phyloP scores from a whole-genome alignment of 495 filamentous ascomycete species.

The Lichenothelia convexa region DNA sequence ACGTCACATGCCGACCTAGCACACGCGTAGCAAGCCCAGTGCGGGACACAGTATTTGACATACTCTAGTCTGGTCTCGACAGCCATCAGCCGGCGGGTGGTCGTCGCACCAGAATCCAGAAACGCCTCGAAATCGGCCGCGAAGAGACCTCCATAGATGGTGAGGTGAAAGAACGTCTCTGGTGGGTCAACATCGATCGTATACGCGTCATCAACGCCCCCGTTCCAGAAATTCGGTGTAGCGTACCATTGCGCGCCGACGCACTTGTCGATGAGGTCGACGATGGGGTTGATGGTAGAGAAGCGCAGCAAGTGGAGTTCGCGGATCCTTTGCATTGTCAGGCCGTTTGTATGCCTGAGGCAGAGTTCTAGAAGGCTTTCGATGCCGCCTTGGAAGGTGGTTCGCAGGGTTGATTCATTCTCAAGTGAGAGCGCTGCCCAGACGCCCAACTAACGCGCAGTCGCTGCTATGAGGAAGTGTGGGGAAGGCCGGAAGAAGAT shows the following conservation, averaged over 20 bases:
- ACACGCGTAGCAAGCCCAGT: conserved; percentile 5
- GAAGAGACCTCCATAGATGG: conserved; percentile 26
- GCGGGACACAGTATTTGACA: conserved; percentile 23
- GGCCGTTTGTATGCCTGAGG: too few species aligned
- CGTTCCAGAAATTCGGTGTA: conserved; percentile 19
- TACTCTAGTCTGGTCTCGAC: conserved; percentile 19
- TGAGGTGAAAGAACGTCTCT: conserved; percentile 16
- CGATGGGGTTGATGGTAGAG: too few species aligned
- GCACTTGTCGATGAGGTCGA: conserved; percentile 19
- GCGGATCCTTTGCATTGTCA: too few species aligned
- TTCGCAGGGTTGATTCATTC: too few species aligned
- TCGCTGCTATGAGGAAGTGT: too few species aligned
- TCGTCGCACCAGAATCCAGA: conserved; percentile 5
- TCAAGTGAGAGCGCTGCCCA: too few species aligned
- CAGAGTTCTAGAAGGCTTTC: too few species aligned
- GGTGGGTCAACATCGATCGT: conserved; percentile 17
- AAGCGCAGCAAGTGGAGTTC: too few species aligned
- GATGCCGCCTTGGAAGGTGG: too few species aligned
- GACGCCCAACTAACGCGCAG: too few species aligned
- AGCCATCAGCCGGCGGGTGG: conserved; percentile 1
- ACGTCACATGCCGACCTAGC: too few species aligned
- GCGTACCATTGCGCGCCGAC: conserved; percentile 19
- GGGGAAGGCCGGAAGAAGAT: too few species aligned
- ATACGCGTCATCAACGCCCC: conserved; percentile 17
- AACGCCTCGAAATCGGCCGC: conserved; percentile 14